Percentiles rank a stretch among this genome's conserved stretches.
These are phyloP conservation scores for Piper betle DNA, from an alignment of 164 flowering plant species.

Conservation along the genomic window DNA sequence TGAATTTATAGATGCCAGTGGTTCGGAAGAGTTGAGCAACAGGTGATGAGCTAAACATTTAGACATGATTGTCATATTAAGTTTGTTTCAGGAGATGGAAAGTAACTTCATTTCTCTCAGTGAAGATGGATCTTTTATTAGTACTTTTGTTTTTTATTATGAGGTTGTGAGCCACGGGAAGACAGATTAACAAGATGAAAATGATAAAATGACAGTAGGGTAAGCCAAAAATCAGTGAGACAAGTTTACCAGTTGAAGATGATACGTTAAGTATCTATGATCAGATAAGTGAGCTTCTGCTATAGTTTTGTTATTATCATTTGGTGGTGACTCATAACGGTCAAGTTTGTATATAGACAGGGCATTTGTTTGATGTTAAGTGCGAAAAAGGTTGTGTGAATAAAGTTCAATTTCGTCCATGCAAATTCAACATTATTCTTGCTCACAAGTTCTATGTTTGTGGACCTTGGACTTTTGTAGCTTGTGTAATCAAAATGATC, in stretches of 20 bases:
- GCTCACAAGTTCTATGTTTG: too few relatives aligned
- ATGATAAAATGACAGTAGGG: not conserved
- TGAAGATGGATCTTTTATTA: not conserved
- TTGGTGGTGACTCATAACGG: not conserved
- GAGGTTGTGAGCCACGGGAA: not conserved
- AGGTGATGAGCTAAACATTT: constrained; percentile 1
- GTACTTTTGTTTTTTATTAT: not conserved
- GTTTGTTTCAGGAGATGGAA: not conserved
- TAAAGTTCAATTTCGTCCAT: too few relatives aligned
- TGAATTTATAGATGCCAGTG: constrained; percentile 21
- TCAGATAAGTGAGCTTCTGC: not conserved
- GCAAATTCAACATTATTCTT: too few relatives aligned
- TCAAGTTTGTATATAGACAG: too few relatives aligned
- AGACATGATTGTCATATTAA: not conserved
- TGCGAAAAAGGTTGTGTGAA: not conserved
- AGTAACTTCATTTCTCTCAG: not conserved
- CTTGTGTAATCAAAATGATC: too few relatives aligned
- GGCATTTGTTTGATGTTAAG: not conserved
- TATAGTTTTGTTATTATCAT: not conserved
- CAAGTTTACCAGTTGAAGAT: not conserved
- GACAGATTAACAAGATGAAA: not conserved
- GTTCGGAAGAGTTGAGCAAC: constrained; percentile 10
- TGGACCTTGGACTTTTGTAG: too few relatives aligned
- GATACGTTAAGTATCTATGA: not conserved
- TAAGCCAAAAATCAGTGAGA: not conserved